These are phyloP conservation scores for Daldinia vernicosa DNA, from an alignment of 495 filamentous ascomycete species.

Conservation along the genomic window DNA sequence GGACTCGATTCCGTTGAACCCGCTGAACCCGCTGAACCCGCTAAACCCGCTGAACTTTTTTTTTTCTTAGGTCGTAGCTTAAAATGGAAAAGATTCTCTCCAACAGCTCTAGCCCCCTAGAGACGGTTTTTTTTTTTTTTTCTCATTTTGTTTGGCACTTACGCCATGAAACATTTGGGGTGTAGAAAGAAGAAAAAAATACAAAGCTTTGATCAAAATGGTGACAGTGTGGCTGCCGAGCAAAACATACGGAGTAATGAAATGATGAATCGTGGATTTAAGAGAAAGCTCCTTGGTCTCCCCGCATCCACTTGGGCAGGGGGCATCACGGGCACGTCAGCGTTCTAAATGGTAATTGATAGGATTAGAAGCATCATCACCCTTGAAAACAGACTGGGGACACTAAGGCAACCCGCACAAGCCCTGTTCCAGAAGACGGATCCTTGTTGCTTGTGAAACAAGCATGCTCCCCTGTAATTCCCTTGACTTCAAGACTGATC, in stretches of 20 bases:
- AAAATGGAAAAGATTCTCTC: constrained; percentile 27
- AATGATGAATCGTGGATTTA: constrained; percentile 35
- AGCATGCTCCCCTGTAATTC: constrained; percentile 46
- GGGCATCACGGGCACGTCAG: constrained; percentile 43
- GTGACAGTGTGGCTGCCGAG: constrained; percentile 28
- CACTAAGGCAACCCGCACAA: constrained; percentile 43
- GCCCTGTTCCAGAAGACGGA: constrained; percentile 43
- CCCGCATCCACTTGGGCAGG: constrained; percentile 41
- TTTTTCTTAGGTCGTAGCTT: constrained; percentile 28
- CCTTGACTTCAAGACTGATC: constrained; percentile 43
- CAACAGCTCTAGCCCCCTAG: constrained; percentile 33
- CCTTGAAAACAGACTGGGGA: constrained; percentile 35
- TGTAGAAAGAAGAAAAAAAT: constrained; percentile 6
- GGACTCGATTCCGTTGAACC: constrained; percentile 36
- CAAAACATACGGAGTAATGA: constrained; percentile 27
- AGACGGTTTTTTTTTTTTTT: constrained; percentile 29
- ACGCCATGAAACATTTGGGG: constrained; percentile 40
- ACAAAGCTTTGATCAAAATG: constrained; percentile 29
- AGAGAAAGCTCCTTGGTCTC: constrained; percentile 32
- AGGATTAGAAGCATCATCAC: constrained; percentile 33
- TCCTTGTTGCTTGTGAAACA: constrained; percentile 47
- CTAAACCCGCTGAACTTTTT: neutral
- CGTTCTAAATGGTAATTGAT: constrained; percentile 34
- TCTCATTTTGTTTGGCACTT: constrained; percentile 36
- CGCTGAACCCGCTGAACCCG: constrained; percentile 28